A percentile compares a stretch with the other conserved stretches of the same genome.
Evolutionary conservation across 2,329 filamentous ascomycete genomes (phyloP).

Genomic region (Alternaria sp.): DNA sequence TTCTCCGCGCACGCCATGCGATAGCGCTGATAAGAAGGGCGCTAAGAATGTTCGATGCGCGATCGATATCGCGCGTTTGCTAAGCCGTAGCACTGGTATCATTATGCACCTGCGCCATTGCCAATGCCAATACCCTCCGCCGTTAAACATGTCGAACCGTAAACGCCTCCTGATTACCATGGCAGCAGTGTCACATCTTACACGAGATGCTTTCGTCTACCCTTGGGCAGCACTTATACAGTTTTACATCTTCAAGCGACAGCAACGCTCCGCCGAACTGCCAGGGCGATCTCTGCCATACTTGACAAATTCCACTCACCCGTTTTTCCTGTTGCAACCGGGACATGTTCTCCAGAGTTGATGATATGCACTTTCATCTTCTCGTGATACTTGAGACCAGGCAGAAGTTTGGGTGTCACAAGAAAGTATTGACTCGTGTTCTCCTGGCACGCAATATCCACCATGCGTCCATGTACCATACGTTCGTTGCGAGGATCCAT

Average conservation of each 20-base stretch:
- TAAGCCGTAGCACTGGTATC: neutral
- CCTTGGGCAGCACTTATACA: neutral
- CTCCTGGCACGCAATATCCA: constrained; percentile 92
- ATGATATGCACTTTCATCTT: constrained; percentile 96
- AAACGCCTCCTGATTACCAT: neutral
- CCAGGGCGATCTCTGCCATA: constrained; percentile 47
- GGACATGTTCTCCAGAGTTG: constrained; percentile 78
- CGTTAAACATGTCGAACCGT: neutral
- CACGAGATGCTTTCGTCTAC: neutral
- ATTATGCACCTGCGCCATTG: neutral
- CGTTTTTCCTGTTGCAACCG: constrained; percentile 41
- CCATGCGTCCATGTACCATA: constrained; percentile 97
- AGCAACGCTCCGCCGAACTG: constrained; percentile 35
- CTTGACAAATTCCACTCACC: constrained; percentile 57
- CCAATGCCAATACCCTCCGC: neutral
- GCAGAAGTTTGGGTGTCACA: constrained; percentile 94
- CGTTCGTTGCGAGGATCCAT: constrained; percentile 99
- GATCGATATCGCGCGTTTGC: neutral
- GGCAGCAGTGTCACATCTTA: neutral
- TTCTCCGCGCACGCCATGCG: neutral
- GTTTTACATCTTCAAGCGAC: constrained; percentile 21
- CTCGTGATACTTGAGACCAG: constrained; percentile 82
- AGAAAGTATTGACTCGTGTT: constrained; percentile 86
- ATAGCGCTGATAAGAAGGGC: neutral
- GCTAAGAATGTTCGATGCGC: neutral